These are phyloP conservation scores for Elsinoe australis DNA, from an alignment of 2,329 filamentous ascomycete genomes.

Conservation along the genomic window DNA sequence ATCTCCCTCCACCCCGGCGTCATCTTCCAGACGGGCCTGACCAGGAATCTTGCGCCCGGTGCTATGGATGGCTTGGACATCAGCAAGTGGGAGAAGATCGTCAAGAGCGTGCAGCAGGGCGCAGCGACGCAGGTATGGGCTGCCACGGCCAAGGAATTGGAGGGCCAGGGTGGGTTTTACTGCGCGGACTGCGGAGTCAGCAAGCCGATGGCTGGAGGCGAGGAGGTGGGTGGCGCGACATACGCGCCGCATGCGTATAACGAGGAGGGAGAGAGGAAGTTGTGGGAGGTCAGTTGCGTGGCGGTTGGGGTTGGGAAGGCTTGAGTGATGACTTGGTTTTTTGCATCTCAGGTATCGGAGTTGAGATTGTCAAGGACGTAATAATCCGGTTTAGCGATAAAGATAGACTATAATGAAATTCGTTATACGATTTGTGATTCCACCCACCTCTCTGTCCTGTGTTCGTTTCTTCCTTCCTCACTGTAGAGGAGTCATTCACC, in stretches of 20 bases:
- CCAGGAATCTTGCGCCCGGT: constrained; percentile 19
- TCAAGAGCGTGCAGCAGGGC: constrained; percentile 35
- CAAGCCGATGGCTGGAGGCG: constrained; percentile 25
- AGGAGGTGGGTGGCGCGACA: constrained; percentile 22
- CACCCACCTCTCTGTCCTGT: too few species aligned
- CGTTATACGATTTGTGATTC: too few species aligned
- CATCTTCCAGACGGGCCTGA: constrained; percentile 27
- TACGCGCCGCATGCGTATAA: constrained; percentile 34
- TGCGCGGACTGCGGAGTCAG: constrained; percentile 38
- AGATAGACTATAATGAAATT: too few species aligned
- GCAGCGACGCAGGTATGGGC: constrained; percentile 45
- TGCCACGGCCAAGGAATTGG: constrained; percentile 36
- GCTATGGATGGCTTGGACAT: constrained; percentile 1
- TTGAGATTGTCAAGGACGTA: too few species aligned
- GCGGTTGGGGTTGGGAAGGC: constrained; percentile 26
- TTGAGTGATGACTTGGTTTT: not conserved
- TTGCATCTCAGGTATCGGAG: too few species aligned
- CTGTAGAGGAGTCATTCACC: too few species aligned
- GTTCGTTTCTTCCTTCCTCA: too few species aligned
- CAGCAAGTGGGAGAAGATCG: constrained; percentile 3
- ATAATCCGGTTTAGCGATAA: too few species aligned
- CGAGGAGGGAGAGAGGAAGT: constrained; percentile 31
- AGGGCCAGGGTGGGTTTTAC: constrained; percentile 43
- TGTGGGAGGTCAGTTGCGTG: constrained; percentile 37
- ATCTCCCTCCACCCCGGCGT: constrained; percentile 43